Conservation (phyloP, 495 filamentous ascomycete species). For the Daldinia concentrica region DNA sequence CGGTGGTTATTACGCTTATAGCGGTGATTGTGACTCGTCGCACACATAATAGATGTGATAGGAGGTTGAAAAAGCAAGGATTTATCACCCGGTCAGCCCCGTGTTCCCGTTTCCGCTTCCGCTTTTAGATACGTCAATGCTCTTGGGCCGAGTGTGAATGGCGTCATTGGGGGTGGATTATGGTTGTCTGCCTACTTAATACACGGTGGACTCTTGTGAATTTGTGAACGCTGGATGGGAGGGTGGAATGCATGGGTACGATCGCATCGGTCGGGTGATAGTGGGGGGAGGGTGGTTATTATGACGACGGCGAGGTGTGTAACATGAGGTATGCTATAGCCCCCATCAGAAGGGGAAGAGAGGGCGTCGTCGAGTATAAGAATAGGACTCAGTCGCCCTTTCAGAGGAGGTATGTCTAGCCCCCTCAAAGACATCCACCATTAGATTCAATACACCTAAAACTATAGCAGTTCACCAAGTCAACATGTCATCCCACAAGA, state of each 20-base stretch:
- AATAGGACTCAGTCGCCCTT: not conserved
- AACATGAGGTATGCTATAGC: not conserved
- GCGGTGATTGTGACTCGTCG: not conserved
- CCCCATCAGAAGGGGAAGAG: no score
- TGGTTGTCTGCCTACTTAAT: no score
- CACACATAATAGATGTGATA: not conserved
- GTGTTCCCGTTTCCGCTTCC: not conserved
- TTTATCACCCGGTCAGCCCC: not conserved
- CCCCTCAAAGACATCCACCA: not conserved
- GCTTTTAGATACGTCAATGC: not conserved
- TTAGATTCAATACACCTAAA: not conserved
- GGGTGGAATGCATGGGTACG: not conserved
- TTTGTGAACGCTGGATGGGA: not conserved
- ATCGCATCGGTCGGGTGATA: not conserved
- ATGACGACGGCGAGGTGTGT: not conserved
- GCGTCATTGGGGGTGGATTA: not conserved
- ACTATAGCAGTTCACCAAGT: not conserved
- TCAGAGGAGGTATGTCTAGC: not conserved
- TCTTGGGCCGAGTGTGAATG: not conserved
- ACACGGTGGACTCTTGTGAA: not conserved
- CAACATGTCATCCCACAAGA: conserved; percentile 9
- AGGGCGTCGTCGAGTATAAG: not conserved
- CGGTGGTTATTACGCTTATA: not conserved
- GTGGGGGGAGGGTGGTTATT: not conserved
- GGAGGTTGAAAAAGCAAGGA: not conserved